A percentile compares a stretch with the other conserved stretches of the same genome.
These are phyloP conservation scores for Pisolithus sp. DNA, from an alignment of 768 basidiomycete genomes.

Conservation along the genomic window DNA sequence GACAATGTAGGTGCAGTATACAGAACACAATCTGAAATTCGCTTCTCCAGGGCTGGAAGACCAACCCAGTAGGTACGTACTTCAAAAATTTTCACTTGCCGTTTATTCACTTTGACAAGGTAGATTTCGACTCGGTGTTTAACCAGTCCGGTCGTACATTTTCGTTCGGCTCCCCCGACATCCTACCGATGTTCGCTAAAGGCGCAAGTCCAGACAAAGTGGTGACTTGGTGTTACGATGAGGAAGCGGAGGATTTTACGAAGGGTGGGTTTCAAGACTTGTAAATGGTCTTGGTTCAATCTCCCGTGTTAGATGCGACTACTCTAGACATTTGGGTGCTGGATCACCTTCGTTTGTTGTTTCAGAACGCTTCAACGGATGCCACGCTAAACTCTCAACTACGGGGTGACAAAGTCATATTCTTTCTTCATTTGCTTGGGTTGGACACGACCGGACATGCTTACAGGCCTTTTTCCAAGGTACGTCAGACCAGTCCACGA, in stretches of 20 bases:
- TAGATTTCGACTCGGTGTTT: constrained; percentile 85
- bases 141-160: constrained; percentile 75
- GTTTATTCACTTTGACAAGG: constrained; percentile 19
- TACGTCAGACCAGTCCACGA: constrained; percentile 18
- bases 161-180: constrained; percentile 85
- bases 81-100: neutral
- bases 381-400: constrained; percentile 43
- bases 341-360: constrained; percentile 54
- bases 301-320: constrained; percentile 53
- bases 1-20: constrained; percentile 2
- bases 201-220: constrained; percentile 68
- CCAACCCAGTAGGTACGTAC: constrained; percentile 53
- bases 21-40: constrained; percentile 2
- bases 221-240: constrained; percentile 68
- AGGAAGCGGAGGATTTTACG: constrained; percentile 80
- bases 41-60: constrained; percentile 67
- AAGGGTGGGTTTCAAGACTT: constrained; percentile 43
- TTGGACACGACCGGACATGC: constrained; percentile 85
- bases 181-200: constrained; percentile 80
- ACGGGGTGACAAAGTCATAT: constrained; percentile 54
- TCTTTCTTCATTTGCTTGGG: constrained; percentile 81
- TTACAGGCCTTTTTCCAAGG: constrained; percentile 75
- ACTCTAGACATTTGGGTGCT: constrained; percentile 74
- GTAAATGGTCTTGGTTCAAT: neutral
- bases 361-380: constrained; percentile 59